Conservation (phyloP, 345 rosid genomes). For the Murraya koenigii region DNA sequence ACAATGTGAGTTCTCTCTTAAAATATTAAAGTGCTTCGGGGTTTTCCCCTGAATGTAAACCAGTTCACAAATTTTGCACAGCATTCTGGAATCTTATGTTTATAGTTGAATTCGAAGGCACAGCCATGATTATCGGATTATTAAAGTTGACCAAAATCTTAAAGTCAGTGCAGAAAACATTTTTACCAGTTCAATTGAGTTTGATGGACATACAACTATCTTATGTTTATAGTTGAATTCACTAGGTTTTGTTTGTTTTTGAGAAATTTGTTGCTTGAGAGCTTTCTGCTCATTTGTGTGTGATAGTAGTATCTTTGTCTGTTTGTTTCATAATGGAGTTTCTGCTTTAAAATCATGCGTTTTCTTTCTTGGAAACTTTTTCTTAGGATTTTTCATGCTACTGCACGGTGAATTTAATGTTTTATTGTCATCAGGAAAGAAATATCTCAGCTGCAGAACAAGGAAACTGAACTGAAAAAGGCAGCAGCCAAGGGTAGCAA, state of each 20-base stretch:
- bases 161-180: not conserved
- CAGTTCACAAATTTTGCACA: not conserved
- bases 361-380: not conserved
- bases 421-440: conserved; percentile 54
- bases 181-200: not conserved
- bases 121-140: not conserved
- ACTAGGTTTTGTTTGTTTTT: not conserved
- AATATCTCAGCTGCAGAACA: conserved; percentile 68
- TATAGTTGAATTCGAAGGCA: not conserved
- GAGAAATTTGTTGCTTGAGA: not conserved
- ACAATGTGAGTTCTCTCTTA: not conserved
- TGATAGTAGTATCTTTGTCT: not conserved
- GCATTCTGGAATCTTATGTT: not conserved
- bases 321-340: not conserved
- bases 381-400: not conserved
- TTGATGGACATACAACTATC: not conserved
- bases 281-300: not conserved
- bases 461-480: conserved; percentile 80
- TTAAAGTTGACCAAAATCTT: not conserved
- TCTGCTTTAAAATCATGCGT: not conserved
- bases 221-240: not conserved
- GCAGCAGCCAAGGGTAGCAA: conserved; percentile 95
- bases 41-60: not conserved
- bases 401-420: not conserved
- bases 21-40: not conserved